Evolutionary conservation across 257 asterid species (phyloP).

Genomic region (Pogostemon cablin): DNA sequence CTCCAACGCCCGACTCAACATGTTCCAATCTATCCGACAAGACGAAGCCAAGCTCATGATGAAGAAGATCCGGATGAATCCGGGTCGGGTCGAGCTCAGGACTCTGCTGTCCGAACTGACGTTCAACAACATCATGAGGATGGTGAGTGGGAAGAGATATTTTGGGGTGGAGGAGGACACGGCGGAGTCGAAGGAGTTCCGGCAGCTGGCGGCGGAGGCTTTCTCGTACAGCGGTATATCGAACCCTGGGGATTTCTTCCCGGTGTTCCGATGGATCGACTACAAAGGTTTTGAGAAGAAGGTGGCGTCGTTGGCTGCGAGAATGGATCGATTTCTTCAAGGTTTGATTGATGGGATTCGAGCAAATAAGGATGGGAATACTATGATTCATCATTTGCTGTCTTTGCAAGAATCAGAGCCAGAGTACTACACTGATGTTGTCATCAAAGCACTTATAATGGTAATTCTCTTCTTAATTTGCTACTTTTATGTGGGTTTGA

Average conservation of each 20-base stretch:
- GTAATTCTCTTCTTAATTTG: constrained; percentile 25
- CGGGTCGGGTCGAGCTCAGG: constrained; percentile 39
- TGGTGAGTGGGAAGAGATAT: constrained; percentile 64
- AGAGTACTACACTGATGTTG: constrained; percentile 51
- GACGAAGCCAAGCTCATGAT: constrained; percentile 43
- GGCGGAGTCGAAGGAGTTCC: constrained; percentile 46
- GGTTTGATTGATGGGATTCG: constrained; percentile 53
- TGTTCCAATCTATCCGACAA: constrained; percentile 39
- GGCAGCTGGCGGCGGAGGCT: constrained; percentile 38
- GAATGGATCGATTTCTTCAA: constrained; percentile 52
- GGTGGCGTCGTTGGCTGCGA: constrained; percentile 26
- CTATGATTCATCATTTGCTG: constrained; percentile 66
- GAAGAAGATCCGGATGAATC: constrained; percentile 21
- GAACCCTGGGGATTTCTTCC: constrained; percentile 43
- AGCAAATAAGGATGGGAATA: constrained; percentile 15
- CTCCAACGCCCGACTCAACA: constrained; percentile 52
- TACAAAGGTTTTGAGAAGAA: constrained; percentile 45
- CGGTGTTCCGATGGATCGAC: constrained; percentile 51
- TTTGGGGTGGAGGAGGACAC: constrained; percentile 45
- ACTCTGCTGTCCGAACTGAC: constrained; percentile 39
- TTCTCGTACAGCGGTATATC: constrained; percentile 35
- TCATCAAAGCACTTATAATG: constrained; percentile 55
- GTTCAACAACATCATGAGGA: constrained; percentile 60
- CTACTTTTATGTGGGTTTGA: neutral
- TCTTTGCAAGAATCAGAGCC: constrained; percentile 58